Evolutionary conservation across 441 rosid genomes (phyloP), one percentile per base, ranked within the genome.

Genomic region (Erodium chrysanthum): DNA sequence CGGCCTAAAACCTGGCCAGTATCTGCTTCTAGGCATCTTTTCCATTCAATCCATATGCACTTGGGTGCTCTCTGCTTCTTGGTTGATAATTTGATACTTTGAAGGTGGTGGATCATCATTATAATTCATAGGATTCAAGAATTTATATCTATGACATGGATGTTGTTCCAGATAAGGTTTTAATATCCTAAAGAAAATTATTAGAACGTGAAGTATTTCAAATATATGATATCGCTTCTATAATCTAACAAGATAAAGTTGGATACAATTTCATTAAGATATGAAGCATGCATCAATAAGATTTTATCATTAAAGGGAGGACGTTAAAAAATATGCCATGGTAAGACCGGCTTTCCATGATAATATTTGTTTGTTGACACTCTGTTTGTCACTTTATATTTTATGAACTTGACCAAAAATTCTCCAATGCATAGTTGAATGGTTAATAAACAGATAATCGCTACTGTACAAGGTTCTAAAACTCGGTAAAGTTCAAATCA

Each of bases 351-450:
- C 27, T 56, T 21, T 21, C 62, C 27, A 56, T 10, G 29, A 21
- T 20, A 20, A 21, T 56, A 56, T 58, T 58, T 22, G 2, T 58
- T 10, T 25, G 29, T 23, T 22, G 25, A 58, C n/a, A 14, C 27
- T 58, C 29, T 22, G 31, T 11, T 10, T 58, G 20, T 21, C 63
- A 58, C 12, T 58, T 21, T 27, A 21, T 21, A 58, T 12, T 22
- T 58, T 4, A 58, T 14, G n/a, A 21, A 21, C 63, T 58, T 58
- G 3, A 10, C 31, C 6, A 22, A 58, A 58, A 58, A 12, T 58
- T 58, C 63, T 58, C 11, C 29, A 58, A 21, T 58, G 63, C 31
- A 23, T 21, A 58, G 63, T 58, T 58, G 61, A 54, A 20, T 54
- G 8, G 23, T 54, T 52, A 54, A 18, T 21, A 11, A 23, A 58